A percentile compares a stretch with the other conserved stretches of the same genome.
Evolutionary conservation across 169 alveolate genomes (phyloP).

Genomic region (Prorocentrum cordatum): DNA sequence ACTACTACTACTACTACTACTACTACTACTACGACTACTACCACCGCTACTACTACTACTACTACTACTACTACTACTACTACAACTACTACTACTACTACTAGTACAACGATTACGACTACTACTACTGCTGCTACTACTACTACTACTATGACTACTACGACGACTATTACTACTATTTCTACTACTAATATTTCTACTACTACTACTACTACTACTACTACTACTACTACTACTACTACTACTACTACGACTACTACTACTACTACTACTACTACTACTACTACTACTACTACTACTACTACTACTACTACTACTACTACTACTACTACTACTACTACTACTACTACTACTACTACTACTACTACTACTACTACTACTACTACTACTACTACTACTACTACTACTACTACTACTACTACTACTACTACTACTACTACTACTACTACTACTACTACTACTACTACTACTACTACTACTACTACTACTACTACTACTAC

Average conservation of each 20-base stretch:
- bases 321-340: background rate
- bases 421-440: background rate
- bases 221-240: background rate
- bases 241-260: background rate
- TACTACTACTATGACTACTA: background rate
- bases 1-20: background rate
- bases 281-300: background rate
- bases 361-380: background rate
- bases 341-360: background rate
- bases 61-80: background rate
- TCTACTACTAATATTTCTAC: background rate
- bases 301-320: background rate
- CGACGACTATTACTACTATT: background rate
- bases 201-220: background rate
- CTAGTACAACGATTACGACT: background rate
- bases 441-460: background rate
- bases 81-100: background rate
- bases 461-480: background rate
- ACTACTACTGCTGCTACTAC: background rate
- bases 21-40: too few species aligned
- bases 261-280: background rate
- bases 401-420: background rate
- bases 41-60: background rate
- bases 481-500: background rate
- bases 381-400: background rate